Evolutionary conservation across 2,329 filamentous ascomycete species (phyloP).

Genomic region (Sarocladium brachiariae): DNA sequence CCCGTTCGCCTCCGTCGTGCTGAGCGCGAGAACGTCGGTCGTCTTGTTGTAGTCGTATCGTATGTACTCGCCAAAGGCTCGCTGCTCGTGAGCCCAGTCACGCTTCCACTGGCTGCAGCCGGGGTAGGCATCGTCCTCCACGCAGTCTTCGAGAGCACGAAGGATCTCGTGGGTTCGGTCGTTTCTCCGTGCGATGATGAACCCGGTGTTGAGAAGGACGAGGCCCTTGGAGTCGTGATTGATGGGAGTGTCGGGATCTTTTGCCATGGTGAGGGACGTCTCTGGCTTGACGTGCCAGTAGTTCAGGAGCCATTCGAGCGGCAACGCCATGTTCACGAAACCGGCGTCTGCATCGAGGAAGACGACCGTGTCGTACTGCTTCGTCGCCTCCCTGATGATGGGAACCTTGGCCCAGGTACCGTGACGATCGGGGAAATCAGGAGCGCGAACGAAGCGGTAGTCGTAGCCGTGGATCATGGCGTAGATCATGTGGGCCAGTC

Average conservation of each 20-base stretch:
- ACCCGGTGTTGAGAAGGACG: constrained; percentile 34
- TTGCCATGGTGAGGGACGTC: constrained; percentile 37
- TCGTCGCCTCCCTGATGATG: constrained; percentile 29
- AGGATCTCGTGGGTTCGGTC: constrained; percentile 13
- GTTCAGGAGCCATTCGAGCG: constrained; percentile 41
- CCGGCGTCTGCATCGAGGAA: constrained; percentile 38
- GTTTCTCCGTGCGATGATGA: constrained; percentile 31
- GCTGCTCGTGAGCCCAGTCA: constrained; percentile 23
- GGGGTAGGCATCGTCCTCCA: constrained; percentile 13
- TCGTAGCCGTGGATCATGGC: constrained; percentile 40
- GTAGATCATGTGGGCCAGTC: constrained; percentile 3
- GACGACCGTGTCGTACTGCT: constrained; percentile 33
- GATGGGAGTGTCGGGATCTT: constrained; percentile 32
- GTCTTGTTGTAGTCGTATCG: constrained; percentile 20
- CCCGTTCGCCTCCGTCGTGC: constrained; percentile 15
- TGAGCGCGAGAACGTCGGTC: constrained; percentile 15
- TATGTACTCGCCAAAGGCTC: constrained; percentile 19
- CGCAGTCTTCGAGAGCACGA: constrained; percentile 13
- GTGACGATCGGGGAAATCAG: constrained; percentile 32
- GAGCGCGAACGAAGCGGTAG: constrained; percentile 38
- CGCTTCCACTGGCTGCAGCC: constrained; percentile 17
- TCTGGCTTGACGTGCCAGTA: constrained; percentile 33
- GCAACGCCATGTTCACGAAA: constrained; percentile 33
- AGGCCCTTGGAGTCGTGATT: constrained; percentile 30
- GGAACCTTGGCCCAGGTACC: constrained; percentile 40